Conservation (phyloP, 441 rosid species). For the Erodium texanum region DNA sequence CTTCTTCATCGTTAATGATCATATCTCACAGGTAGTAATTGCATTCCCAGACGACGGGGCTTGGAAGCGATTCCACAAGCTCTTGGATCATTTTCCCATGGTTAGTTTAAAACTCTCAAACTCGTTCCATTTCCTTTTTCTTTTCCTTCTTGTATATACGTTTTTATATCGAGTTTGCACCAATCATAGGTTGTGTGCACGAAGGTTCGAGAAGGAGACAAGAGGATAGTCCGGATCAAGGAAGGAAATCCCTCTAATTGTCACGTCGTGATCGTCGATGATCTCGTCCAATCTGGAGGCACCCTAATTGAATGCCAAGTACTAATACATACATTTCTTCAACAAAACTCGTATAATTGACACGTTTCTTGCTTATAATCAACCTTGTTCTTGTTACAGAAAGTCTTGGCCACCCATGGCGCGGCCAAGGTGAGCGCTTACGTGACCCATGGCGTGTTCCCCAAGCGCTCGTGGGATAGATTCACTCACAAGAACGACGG, state of each 20-base stretch:
- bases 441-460: conserved; percentile 95
- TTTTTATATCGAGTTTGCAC: background rate
- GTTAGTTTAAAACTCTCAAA: conserved; percentile 31
- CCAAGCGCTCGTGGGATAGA: conserved; percentile 81
- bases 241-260: conserved; percentile 87
- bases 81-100: conserved; percentile 68
- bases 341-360: too few relatives aligned
- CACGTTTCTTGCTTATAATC: too few relatives aligned
- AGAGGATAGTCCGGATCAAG: conserved; percentile 80
- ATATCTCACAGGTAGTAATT: conserved; percentile 50
- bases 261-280: conserved; percentile 93
- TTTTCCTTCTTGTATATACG: background rate
- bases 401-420: conserved; percentile 80
- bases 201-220: conserved; percentile 93
- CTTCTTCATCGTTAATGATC: background rate
- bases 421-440: conserved; percentile 93
- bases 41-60: conserved; percentile 99
- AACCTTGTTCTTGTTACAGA: too few relatives aligned
- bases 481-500: conserved; percentile 53
- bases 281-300: conserved; percentile 95
- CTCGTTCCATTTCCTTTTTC: conserved; percentile 2
- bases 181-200: conserved; percentile 74
- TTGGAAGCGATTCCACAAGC: conserved; percentile 96
- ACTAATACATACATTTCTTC: background rate
- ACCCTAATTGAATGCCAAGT: conserved; percentile 98